Base-by-base conservation (phyloP, 2,329 filamentous ascomycete species). In the Cucurbitaria berberidis region DNA sequence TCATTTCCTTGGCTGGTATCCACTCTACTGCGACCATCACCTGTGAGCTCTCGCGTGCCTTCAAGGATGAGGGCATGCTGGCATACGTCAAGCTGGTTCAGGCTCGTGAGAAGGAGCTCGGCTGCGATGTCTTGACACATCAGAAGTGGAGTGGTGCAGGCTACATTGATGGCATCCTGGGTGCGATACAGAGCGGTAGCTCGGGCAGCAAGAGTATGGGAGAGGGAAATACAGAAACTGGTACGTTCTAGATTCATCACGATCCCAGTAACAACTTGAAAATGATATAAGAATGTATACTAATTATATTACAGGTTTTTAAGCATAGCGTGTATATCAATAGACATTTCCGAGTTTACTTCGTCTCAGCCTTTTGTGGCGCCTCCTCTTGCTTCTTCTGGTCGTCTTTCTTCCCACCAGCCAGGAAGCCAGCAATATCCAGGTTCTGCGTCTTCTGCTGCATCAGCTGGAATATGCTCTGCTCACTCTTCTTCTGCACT, bases 71-170 rank as follows among this genome's bases (percentile, higher is more conserved):
- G 49, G 95, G 95, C 48, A 99, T 99, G 95, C 83, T 95, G 68
- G 93, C 95, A 0, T 99, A 99, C 70, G 95, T 98, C n/a, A 90
- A 96, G 53, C 79, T 97, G 0, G 88, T 99, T 34, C 95, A 99
- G 77, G 82, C 86, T 46, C 83, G 88, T 34, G 95, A 99, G 78
- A 96, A 96, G 82, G 93, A 96, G 61, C 78, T 93, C 1, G 90
- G 89, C 13, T 92, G 91, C 52, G 93, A 97, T 67, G 93, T 96
- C n/a, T 80, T 96, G 60, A 96, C 91, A 34, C 93, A 97, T 74
- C 93, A 97, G 81, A 96, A 95, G 74, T 92, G 89, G 89, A 88
- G 86, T 61, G 87, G 87, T 26, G 86, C 87, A 0, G 77, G 78
- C 2, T 89, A 96, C 72, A 89, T 97, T 63, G 93, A 97, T 74